A percentile compares a stretch with the other conserved stretches of the same genome.
Conservation (phyloP, 31 red algal genomes). For the Odonthalia washingtoniensis region DNA sequence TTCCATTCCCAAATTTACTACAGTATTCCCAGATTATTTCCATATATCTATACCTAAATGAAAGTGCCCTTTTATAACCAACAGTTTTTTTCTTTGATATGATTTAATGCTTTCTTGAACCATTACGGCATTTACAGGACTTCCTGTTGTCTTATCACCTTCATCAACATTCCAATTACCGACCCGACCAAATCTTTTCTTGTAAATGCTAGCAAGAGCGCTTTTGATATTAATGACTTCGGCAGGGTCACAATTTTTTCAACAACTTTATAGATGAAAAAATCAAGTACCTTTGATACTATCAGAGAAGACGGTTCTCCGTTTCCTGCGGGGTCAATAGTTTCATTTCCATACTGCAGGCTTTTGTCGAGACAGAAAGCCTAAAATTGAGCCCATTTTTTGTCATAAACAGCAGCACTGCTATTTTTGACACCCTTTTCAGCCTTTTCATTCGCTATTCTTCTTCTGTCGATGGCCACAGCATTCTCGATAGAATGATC, state of each 20-base stretch:
- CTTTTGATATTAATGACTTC: background rate
- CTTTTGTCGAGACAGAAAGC: background rate
- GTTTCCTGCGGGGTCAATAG: background rate
- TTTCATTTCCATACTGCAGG: too few species aligned
- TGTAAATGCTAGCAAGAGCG: background rate
- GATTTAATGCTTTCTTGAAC: background rate
- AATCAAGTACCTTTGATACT: background rate
- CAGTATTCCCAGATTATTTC: background rate
- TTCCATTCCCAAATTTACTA: background rate
- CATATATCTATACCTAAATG: constrained; percentile 46
- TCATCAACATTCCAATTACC: background rate
- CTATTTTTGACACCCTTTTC: too few species aligned
- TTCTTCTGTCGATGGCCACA: too few species aligned
- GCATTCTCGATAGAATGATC: too few species aligned
- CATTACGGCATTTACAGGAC: background rate
- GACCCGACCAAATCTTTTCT: background rate
- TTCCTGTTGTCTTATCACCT: background rate
- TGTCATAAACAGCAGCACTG: background rate
- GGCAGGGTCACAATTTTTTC: constrained; percentile 2
- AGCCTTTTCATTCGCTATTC: too few species aligned
- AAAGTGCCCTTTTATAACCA: constrained; percentile 13
- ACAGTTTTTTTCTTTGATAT: constrained; percentile 3
- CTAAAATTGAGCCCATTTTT: background rate
- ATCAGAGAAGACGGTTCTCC: background rate
- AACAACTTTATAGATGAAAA: constrained; percentile 17